Conservation (phyloP, 75 land plant species). For the Pinus tabuliformis region DNA sequence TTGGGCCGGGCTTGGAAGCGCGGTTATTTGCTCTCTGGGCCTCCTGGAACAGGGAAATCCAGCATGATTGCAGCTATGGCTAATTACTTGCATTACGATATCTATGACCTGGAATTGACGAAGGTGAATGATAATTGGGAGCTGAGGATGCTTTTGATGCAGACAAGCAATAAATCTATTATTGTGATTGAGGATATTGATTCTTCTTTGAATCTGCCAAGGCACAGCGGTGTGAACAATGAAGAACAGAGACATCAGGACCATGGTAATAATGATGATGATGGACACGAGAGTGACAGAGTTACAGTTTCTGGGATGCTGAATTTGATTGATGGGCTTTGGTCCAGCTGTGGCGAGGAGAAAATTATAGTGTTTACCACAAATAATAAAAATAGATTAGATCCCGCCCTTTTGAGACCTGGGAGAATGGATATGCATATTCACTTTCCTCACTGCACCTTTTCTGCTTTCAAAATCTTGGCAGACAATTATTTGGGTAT, state of each 20-base stretch:
- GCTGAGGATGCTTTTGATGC: no score
- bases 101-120: slow-evolving; percentile 70
- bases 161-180: no score
- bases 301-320: slow-evolving; percentile 15
- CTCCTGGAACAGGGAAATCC: no score
- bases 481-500: slow-evolving; percentile 47
- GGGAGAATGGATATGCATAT: slow-evolving; percentile 73
- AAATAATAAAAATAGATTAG: slow-evolving; percentile 12
- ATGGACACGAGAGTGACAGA: no score
- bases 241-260: background rate
- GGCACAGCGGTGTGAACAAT: no score
- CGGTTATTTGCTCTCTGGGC: no score
- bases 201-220: slow-evolving; percentile 19
- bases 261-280: no score
- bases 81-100: slow-evolving; percentile 48
- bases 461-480: slow-evolving; percentile 67
- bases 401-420: slow-evolving; percentile 54
- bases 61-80: no score
- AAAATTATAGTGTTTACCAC: no score
- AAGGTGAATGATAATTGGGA: slow-evolving; percentile 21
- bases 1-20: slow-evolving; percentile 33
- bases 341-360: no score
- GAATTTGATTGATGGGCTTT: no score
- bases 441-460: slow-evolving; percentile 51
- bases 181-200: slow-evolving; percentile 46